Percentiles rank a stretch among this genome's conserved stretches.
Conservation (phyloP, 192 early-diverging fungal species). For the Chytriomyces confervae region DNA sequence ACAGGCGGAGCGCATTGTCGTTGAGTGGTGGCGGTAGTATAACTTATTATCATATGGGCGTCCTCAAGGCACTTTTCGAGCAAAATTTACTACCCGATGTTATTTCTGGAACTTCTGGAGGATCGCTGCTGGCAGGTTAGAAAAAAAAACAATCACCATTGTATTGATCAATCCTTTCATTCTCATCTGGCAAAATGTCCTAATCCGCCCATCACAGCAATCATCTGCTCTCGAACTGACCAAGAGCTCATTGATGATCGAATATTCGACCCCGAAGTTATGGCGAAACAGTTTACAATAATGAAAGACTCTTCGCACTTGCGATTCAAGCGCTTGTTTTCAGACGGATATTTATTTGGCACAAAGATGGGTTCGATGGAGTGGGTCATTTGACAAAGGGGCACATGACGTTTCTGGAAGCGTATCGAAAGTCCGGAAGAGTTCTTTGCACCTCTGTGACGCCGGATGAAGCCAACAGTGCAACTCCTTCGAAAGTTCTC, state of each 20-base stretch:
- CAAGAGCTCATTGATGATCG: slow-evolving; percentile 55
- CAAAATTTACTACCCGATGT: slow-evolving; percentile 71
- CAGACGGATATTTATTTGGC: slow-evolving; percentile 49
- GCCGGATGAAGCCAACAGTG: slow-evolving; percentile 70
- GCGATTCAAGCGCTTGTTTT: slow-evolving; percentile 37
- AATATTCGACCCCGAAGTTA: slow-evolving; percentile 46
- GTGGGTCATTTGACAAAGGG: slow-evolving; percentile 41
- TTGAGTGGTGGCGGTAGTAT: slow-evolving; percentile 75
- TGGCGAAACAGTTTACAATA: slow-evolving; percentile 1
- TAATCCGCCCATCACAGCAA: slow-evolving; percentile 62
- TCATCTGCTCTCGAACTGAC: slow-evolving; percentile 74
- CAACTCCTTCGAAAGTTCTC: slow-evolving; percentile 72
- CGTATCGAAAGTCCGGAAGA: slow-evolving; percentile 84
- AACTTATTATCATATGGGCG: slow-evolving; percentile 66
- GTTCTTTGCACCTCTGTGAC: slow-evolving; percentile 86
- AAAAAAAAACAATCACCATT: background rate
- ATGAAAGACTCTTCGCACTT: slow-evolving; percentile 33
- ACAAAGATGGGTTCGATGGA: slow-evolving; percentile 39
- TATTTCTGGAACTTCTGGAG: slow-evolving; percentile 79
- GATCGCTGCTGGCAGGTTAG: slow-evolving; percentile 45
- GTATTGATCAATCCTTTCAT: background rate
- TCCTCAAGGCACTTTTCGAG: slow-evolving; percentile 74
- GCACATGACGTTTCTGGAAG: slow-evolving; percentile 88
- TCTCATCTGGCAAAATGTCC: background rate
- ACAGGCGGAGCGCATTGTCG: slow-evolving; percentile 69